Evolutionary conservation across 2,329 filamentous ascomycete genomes (phyloP).

Genomic region (Fusarium neocosmosporiellum): DNA sequence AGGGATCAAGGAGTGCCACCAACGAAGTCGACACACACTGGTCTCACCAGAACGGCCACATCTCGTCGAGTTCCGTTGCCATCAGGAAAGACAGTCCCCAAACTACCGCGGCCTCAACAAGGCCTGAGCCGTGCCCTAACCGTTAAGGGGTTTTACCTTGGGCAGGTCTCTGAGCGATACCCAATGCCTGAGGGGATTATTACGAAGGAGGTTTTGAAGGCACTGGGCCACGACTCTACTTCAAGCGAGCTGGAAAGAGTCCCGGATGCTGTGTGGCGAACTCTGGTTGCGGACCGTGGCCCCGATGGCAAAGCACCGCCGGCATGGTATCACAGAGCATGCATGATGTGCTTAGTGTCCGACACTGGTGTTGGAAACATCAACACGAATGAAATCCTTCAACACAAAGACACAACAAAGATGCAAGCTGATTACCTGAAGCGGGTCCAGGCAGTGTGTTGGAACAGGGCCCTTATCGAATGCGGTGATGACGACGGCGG

Average conservation of each 20-base stretch:
- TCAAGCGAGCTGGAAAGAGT: not conserved
- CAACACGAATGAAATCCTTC: not conserved
- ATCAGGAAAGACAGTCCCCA: too few relatives aligned
- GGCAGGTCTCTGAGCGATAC: not conserved
- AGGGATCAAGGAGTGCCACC: not conserved
- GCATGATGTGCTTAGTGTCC: not conserved
- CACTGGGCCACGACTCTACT: not conserved
- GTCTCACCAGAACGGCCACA: too few relatives aligned
- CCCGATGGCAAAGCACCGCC: not conserved
- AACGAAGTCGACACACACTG: not conserved
- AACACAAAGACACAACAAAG: not conserved
- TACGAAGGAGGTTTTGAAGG: not conserved
- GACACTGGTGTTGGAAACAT: rapidly evolving
- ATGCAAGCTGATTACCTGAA: not conserved
- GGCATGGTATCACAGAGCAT: not conserved
- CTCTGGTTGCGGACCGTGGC: not conserved
- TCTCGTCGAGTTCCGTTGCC: too few relatives aligned
- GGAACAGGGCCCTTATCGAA: not conserved
- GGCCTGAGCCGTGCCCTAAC: not conserved
- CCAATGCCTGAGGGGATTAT: not conserved
- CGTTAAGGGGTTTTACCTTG: not conserved
- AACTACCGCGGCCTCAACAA: not conserved
- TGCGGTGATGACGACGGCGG: not conserved
- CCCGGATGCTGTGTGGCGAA: not conserved
- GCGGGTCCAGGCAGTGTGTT: not conserved